Conservation (phyloP, 257 asterid genomes). For the Petunia secreta region DNA sequence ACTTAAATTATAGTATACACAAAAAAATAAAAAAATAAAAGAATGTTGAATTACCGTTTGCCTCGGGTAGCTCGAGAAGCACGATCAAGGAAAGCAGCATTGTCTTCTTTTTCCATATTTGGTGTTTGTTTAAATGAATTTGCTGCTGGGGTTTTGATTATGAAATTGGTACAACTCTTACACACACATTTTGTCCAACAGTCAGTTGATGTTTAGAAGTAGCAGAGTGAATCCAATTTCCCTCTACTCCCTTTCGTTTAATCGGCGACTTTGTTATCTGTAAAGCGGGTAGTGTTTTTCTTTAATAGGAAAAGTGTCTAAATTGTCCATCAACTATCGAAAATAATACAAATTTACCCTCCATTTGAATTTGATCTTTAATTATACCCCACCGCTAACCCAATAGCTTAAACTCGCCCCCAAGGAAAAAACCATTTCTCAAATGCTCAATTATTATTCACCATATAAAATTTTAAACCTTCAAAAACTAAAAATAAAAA, state of each 20-base stretch:
- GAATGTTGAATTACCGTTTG: conserved; percentile 57
- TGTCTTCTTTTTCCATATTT: conserved; percentile 60
- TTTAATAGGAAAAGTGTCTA: too few relatives aligned
- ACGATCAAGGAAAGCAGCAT: conserved; percentile 65
- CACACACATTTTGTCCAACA: neutral
- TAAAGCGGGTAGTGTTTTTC: too few relatives aligned
- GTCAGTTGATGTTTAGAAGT: neutral
- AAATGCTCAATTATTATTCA: too few relatives aligned
- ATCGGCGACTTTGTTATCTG: neutral
- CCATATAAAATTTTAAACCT: too few relatives aligned
- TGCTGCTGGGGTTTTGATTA: neutral
- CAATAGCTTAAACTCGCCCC: too few relatives aligned
- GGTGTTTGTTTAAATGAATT: neutral
- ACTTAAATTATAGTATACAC: neutral
- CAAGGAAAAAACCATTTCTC: too few relatives aligned
- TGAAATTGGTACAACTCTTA: neutral
- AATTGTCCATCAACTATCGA: too few relatives aligned
- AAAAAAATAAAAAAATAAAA: neutral
- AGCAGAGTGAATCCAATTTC: neutral
- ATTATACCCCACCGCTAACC: too few relatives aligned
- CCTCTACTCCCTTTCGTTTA: neutral
- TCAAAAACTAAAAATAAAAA: too few relatives aligned
- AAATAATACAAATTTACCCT: too few relatives aligned
- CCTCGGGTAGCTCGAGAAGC: conserved; percentile 88
- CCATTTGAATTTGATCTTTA: too few relatives aligned